Evolutionary conservation across 164 flowering plant species (phyloP), one percentile per base, ranked within the genome.

Genomic region (Dillenia turbinata): DNA sequence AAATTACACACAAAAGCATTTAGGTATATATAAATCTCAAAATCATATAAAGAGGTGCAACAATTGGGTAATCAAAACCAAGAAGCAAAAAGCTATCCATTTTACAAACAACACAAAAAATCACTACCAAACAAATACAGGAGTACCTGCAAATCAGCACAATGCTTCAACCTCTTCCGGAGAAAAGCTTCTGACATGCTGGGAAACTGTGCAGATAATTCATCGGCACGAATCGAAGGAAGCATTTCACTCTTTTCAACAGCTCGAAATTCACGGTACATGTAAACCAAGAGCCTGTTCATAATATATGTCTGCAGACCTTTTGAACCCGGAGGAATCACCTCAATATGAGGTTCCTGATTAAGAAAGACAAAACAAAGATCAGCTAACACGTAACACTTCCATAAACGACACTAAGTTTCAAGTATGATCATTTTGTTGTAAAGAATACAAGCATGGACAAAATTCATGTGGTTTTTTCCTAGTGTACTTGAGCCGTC

Each of bases 261-360:
- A 50, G 85, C 90, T 73, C 81, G 83, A 63, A 89, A 94, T 57
- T 83, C 95, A 19, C 96, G 92, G 65, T 78, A 91, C 66, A 89
- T 69, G 71, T 82, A 74, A 33, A 91, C 93, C 78, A 86, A 66
- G 54, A 94, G 66, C 73, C 93, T 83, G 70, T 91, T 91, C 69
- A 77, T 79, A 59, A 83, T 69, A 73, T 79, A 94, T 52, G 76
- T 75, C 72, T 88, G 93, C 59, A 87, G 84, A 65, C 66, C 77
- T 77, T 90, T 94, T 51, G 87, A 75, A 63, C 81, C 89, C 62
- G 98, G 96, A 64, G 98, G 75, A 74, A 91, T 78, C 47, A 91
- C 97, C 79, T 94, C 97, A 80, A 88, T 86, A 62, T 86, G 91
- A 14, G 98, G 98, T 76, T 94, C 98, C 97, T 94, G 74, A 61